Percentiles rank a stretch among this genome's conserved stretches.
Conservation (phyloP, 441 rosid species). For the Gossypium lobatum region DNA sequence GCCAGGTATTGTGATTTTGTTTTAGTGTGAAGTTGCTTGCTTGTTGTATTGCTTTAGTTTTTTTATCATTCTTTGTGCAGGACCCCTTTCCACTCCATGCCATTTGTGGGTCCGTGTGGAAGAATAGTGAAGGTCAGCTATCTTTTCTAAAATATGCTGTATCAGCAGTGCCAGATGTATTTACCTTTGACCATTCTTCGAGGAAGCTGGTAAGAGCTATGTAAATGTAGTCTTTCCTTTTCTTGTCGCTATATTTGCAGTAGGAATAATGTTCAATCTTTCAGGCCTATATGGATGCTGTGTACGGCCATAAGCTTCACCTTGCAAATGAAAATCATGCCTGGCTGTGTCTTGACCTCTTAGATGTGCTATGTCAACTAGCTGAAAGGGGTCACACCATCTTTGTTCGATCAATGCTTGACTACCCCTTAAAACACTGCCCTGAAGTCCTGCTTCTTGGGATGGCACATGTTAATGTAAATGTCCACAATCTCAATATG, state of each 20-base stretch:
- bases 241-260: conserved; percentile 9
- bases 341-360: conserved; percentile 90
- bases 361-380: conserved; percentile 81
- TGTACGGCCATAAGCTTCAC: conserved; percentile 66
- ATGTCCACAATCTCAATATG: conserved; percentile 6
- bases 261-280: conserved; percentile 21
- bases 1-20: conserved; percentile 48
- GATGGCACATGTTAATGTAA: conserved; percentile 78
- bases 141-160: conserved; percentile 84
- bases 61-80: conserved; percentile 35
- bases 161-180: conserved; percentile 74
- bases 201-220: conserved; percentile 70
- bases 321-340: conserved; percentile 70
- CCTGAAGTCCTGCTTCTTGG: conserved; percentile 88
- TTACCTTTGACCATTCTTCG: conserved; percentile 76
- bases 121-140: conserved; percentile 81
- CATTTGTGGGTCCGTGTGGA: conserved; percentile 76
- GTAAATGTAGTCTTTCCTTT: conserved; percentile 13
- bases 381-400: conserved; percentile 83
- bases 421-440: conserved; percentile 80
- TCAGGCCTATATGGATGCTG: conserved; percentile 67
- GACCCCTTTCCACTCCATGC: conserved; percentile 91
- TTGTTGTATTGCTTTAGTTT: neutral
- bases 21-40: neutral
- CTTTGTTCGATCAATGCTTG: conserved; percentile 58